Evolutionary conservation across 2,329 filamentous ascomycete species (phyloP), one percentile per base, ranked within the genome.

Genomic region (Penicillium sp.): DNA sequence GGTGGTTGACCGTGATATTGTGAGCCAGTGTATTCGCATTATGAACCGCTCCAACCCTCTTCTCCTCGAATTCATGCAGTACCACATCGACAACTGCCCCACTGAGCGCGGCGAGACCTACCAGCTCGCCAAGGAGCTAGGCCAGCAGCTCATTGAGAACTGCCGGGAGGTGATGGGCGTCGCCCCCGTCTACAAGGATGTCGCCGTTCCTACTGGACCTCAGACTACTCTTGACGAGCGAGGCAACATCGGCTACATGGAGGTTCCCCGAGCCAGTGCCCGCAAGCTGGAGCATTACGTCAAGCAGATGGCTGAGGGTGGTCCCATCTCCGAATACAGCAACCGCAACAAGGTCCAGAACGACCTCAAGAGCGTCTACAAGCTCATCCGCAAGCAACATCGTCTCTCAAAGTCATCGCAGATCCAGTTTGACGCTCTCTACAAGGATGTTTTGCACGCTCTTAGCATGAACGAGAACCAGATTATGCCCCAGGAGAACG

Each of bases 31-130:
- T 75, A 97, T 98, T 66, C 88, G 89, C 60, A 93, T 98, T 74
- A 98, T 98, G 93, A 98, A 96, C 78, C 88, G 93, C 55, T 95
- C 93, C 29, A 98, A 97, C 69, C 93, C 93, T 2, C 87, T 89
- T 31, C 83, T 98, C 1, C 81, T 98, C 50, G 92, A 98, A 62
- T 98, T 96, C 74, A 98, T 98, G 93, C 93, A 98, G 70, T 97
- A 98, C 65, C 93, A 98, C 75, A 98, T 98, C 66, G 93, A 98
- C 66, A 93, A 97, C 77, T 97, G 92, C 76, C 93, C 93, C 0
- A 91, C 91, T 0, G 91, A 98, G 67, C 87, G 92, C 44, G 93
- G 93, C 51, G 93, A 98, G 76, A 98, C 93, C 1, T 98, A 98
- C 74, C 82, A 93, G 74, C 84, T 98, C n/a, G 93, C 93, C 38